Conservation (phyloP, 495 filamentous ascomycete species). For the Choiromyces venosus region DNA sequence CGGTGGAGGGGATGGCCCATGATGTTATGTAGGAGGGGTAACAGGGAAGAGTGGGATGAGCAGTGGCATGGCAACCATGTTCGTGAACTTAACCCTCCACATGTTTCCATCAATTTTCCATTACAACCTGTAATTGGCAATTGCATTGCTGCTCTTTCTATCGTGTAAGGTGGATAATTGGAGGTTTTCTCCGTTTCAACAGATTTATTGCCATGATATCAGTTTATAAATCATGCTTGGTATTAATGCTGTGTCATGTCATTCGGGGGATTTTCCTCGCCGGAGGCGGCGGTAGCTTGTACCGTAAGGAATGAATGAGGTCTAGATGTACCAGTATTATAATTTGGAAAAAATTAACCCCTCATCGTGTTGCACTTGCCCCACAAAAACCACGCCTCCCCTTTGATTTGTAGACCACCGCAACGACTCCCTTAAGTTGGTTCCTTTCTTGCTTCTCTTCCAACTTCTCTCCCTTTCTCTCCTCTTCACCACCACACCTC, state of each 20-base stretch:
- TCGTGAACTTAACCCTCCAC: neutral
- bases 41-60: neutral
- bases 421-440: constrained; percentile 5
- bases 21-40: too few species aligned
- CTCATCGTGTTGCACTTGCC: constrained; percentile 25
- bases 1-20: too few species aligned
- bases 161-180: neutral
- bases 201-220: neutral
- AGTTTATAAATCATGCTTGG: neutral
- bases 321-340: neutral
- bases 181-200: constrained; percentile 1
- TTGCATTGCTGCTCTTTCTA: neutral
- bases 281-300: neutral
- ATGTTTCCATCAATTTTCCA: neutral
- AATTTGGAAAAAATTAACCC: constrained; percentile 14
- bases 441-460: constrained; percentile 5
- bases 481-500: neutral
- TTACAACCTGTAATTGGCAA: neutral
- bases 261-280: neutral
- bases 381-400: constrained; percentile 13
- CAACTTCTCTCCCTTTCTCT: neutral
- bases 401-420: constrained; percentile 17
- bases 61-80: neutral
- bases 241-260: neutral
- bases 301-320: neutral